Evolutionary conservation across 148 eudicot species (phyloP).

Genomic region (Chenopodium berlandieri): DNA sequence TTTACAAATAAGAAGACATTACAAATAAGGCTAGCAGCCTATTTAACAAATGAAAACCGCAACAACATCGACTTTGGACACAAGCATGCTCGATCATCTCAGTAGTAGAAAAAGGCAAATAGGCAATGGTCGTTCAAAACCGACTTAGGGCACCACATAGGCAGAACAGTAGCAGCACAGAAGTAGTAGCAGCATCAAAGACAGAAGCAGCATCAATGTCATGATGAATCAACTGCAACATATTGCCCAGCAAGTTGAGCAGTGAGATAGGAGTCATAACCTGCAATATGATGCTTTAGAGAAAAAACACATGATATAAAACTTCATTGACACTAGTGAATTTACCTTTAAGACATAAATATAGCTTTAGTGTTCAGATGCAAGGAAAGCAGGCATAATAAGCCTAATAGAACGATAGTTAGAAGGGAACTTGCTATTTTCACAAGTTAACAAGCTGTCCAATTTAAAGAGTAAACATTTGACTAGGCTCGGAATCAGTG

Average conservation of each 20-base stretch:
- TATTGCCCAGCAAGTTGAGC: slow-evolving; percentile 81
- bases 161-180: too few species aligned
- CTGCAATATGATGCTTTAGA: slow-evolving; percentile 32
- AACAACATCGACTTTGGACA: too few species aligned
- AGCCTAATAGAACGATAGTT: not conserved
- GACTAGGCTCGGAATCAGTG: slow-evolving; percentile 86
- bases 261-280: slow-evolving; percentile 83
- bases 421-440: slow-evolving; percentile 54
- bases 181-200: too few species aligned
- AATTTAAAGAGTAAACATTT: slow-evolving; percentile 80
- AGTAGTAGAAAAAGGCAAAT: too few species aligned
- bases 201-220: too few species aligned
- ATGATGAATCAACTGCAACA: slow-evolving; percentile 65
- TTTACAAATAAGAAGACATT: too few species aligned
- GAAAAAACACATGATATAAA: not conserved
- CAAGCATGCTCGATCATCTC: too few species aligned
- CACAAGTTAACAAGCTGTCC: slow-evolving; percentile 59
- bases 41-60: too few species aligned
- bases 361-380: not conserved
- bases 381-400: not conserved
- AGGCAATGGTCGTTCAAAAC: too few species aligned
- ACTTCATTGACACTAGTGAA: not conserved
- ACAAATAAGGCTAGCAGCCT: too few species aligned
- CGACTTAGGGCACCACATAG: too few species aligned
- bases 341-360: not conserved